phyloP scores from a whole-genome alignment of 345 rosid genomes.

The Kandelia obovata region DNA sequence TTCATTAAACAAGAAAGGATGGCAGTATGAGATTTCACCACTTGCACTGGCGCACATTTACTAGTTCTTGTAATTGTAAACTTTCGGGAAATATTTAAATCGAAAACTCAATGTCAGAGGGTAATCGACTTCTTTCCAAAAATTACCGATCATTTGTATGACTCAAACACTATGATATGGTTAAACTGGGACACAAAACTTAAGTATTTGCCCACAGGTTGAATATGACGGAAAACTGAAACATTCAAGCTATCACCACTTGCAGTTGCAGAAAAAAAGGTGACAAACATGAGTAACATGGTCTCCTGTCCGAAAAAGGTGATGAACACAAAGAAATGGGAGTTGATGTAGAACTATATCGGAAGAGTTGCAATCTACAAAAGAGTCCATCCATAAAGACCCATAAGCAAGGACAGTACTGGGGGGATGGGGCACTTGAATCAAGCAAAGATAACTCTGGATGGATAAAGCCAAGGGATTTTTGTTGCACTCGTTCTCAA shows the following conservation, averaged over 20 bases:
- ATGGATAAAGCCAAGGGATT: constrained; percentile 10
- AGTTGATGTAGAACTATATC: neutral
- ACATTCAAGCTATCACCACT: neutral
- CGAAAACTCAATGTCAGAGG: no score
- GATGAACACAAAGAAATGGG: constrained; percentile 18
- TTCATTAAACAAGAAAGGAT: no score
- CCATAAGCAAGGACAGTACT: constrained; percentile 21
- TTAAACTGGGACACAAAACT: neutral
- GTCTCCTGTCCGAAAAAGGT: constrained; percentile 28
- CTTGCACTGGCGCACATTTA: no score
- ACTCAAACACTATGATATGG: no score
- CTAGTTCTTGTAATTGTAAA: no score
- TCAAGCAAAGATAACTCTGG: neutral
- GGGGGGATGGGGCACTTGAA: constrained; percentile 14
- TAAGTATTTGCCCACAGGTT: constrained; percentile 8
- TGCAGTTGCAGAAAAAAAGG: constrained; percentile 15
- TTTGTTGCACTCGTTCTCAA: neutral
- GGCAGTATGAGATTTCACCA: no score
- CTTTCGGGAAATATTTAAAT: no score
- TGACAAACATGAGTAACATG: neutral
- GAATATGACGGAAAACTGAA: neutral
- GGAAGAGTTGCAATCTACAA: constrained; percentile 16
- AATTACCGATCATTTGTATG: no score
- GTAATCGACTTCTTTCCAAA: no score
- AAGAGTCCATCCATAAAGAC: constrained; percentile 16